phyloP scores from a whole-genome alignment of 169 alveolate genomes.

The Cryptosporidium ubiquitum region DNA sequence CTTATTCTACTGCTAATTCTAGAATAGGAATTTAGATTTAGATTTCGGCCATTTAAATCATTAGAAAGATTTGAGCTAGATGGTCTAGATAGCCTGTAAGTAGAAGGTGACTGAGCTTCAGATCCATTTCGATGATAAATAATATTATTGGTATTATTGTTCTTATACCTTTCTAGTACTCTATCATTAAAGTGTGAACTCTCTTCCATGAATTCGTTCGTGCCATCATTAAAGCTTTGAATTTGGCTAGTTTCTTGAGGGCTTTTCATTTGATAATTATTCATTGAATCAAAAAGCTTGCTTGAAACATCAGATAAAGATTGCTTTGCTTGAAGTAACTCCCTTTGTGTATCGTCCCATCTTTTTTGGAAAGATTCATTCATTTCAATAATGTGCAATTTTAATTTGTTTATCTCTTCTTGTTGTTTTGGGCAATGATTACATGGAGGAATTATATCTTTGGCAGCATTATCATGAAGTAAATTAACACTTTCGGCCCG shows the following conservation, averaged over 20 bases:
- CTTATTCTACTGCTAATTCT: not conserved
- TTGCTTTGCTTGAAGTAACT: conserved; percentile 44
- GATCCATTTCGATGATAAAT: not conserved
- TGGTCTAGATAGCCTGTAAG: conserved; percentile 36
- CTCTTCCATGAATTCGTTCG: not conserved
- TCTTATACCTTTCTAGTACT: not conserved
- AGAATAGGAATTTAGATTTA: not conserved
- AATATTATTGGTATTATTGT: not conserved
- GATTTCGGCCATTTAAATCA: not conserved
- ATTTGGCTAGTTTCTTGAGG: not conserved
- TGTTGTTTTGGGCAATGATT: conserved; percentile 55
- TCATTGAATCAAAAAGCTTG: conserved; percentile 19
- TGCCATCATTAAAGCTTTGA: conserved; percentile 2
- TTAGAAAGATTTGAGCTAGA: not conserved
- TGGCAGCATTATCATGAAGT: not conserved
- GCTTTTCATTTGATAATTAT: not conserved
- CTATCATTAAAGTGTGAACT: not conserved
- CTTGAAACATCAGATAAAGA: conserved; percentile 64
- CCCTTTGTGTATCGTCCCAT: conserved; percentile 70
- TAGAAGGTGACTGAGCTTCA: conserved; percentile 42
- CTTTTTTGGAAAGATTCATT: conserved; percentile 60
- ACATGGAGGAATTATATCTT: not conserved
- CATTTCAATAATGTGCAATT: conserved; percentile 48
- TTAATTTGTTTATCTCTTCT: conserved; percentile 52
- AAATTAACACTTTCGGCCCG: not conserved